Conservation (phyloP, 2,329 filamentous ascomycete genomes). For the Calycina herbarum region DNA sequence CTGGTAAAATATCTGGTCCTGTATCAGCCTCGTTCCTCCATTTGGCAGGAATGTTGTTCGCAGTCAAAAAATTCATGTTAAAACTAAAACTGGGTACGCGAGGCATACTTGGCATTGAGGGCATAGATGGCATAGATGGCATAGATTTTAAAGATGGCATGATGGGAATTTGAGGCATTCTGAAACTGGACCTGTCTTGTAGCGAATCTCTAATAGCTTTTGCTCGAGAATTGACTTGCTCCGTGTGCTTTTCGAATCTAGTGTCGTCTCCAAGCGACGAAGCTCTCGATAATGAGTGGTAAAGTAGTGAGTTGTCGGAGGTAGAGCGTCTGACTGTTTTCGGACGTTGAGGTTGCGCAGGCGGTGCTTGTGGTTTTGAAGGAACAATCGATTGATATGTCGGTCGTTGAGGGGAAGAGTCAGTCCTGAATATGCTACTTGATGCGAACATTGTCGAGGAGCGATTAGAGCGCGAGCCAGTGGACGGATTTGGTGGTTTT, state of each 20-base stretch:
- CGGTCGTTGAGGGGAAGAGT: slow-evolving; percentile 13
- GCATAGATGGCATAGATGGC: slow-evolving; percentile 10
- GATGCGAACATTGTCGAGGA: slow-evolving; percentile 17
- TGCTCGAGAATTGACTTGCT: slow-evolving; percentile 83
- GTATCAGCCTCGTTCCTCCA: slow-evolving; percentile 33
- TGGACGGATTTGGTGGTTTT: slow-evolving; percentile 15
- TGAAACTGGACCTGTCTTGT: slow-evolving; percentile 76
- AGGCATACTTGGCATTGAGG: slow-evolving; percentile 45
- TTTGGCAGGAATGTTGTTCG: slow-evolving; percentile 25
- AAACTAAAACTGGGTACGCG: slow-evolving; percentile 42
- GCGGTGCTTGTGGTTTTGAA: slow-evolving; percentile 13
- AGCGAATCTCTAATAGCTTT: slow-evolving; percentile 90
- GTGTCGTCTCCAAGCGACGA: slow-evolving; percentile 84
- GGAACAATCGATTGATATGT: slow-evolving; percentile 21
- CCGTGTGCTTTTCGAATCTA: slow-evolving; percentile 75
- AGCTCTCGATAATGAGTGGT: slow-evolving; percentile 71
- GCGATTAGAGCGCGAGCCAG: slow-evolving; percentile 10
- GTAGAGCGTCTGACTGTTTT: slow-evolving; percentile 57
- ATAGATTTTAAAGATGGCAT: slow-evolving; percentile 21
- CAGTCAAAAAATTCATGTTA: slow-evolving; percentile 36
- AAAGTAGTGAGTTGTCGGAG: slow-evolving; percentile 78
- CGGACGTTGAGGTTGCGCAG: slow-evolving; percentile 19
- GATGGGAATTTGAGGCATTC: slow-evolving; percentile 62
- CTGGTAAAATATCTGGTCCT: slow-evolving; percentile 32
- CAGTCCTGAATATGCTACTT: slow-evolving; percentile 9